A percentile compares a stretch with the other conserved stretches of the same genome.
phyloP scores from a whole-genome alignment of 768 basidiomycete species.

The Lentinula detonsa region DNA sequence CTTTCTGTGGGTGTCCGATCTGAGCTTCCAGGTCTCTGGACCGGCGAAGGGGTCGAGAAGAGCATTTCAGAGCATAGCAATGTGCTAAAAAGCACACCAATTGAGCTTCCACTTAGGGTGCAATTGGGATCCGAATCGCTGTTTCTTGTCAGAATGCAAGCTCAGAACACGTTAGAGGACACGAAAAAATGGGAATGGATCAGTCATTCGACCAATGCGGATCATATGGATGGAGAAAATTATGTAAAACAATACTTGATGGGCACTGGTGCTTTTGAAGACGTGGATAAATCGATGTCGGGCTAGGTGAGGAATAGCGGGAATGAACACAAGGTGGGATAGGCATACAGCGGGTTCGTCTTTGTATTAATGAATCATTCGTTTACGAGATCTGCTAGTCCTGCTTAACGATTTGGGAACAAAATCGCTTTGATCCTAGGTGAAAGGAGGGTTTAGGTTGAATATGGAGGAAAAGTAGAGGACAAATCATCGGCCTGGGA shows the following conservation, averaged over 20 bases:
- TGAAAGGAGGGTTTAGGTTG: no score
- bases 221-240: slow-evolving; percentile 8
- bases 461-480: no score
- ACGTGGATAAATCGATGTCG: background rate
- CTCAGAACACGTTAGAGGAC: slow-evolving; percentile 4
- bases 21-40: background rate
- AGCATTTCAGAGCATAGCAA: background rate
- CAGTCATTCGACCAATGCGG: slow-evolving; percentile 5
- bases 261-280: slow-evolving; percentile 4
- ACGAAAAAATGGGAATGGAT: slow-evolving; percentile 1
- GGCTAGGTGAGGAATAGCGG: no score
- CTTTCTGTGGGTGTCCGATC: slow-evolving; percentile 1
- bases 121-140: slow-evolving; percentile 18
- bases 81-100: background rate
- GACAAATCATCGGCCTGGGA: no score
- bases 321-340: no score
- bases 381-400: no score
- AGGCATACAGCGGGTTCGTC: no score
- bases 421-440: no score
- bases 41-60: background rate
- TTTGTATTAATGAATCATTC: no score
- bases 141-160: slow-evolving; percentile 11
- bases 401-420: no score
- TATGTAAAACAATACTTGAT: slow-evolving; percentile 6
- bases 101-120: slow-evolving; percentile 17